These are phyloP conservation scores for Bassia scoparia DNA, from an alignment of 148 eudicot species.

Conservation along the genomic window DNA sequence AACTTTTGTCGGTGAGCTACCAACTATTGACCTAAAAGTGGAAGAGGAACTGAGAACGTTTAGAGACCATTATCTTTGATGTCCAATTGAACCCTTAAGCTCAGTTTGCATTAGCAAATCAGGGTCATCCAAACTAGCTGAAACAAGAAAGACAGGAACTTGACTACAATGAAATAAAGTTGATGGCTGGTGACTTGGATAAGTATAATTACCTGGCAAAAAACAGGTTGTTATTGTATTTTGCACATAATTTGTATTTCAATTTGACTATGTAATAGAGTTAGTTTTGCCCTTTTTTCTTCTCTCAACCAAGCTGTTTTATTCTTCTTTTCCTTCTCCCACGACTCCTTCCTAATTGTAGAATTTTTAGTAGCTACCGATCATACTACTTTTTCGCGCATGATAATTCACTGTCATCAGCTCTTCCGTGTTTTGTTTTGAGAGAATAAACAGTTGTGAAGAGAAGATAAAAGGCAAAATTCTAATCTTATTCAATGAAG, in stretches of 20 bases:
- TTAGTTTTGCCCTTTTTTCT: too few species aligned
- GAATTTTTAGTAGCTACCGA: too few species aligned
- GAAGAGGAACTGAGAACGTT: not conserved
- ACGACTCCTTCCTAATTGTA: too few species aligned
- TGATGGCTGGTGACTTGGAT: too few species aligned
- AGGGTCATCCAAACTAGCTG: not conserved
- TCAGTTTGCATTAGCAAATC: not conserved
- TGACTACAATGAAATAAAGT: not conserved
- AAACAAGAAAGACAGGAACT: not conserved
- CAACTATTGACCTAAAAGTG: not conserved
- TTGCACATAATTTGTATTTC: not conserved
- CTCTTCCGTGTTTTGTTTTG: too few species aligned
- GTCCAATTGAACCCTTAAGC: not conserved
- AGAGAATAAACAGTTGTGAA: too few species aligned
- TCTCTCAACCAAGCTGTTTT: too few species aligned
- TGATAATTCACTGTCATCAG: too few species aligned
- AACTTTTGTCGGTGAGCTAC: not conserved
- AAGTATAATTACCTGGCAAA: not conserved
- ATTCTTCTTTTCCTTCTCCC: too few species aligned
- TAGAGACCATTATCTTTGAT: not conserved
- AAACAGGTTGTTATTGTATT: not conserved
- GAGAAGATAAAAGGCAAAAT: too few species aligned
- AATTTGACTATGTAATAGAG: not conserved
- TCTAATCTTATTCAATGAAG: too few species aligned
- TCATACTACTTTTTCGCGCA: too few species aligned